Evolutionary conservation across 345 rosid genomes (phyloP).

Genomic region (Ceriops zippeliana): DNA sequence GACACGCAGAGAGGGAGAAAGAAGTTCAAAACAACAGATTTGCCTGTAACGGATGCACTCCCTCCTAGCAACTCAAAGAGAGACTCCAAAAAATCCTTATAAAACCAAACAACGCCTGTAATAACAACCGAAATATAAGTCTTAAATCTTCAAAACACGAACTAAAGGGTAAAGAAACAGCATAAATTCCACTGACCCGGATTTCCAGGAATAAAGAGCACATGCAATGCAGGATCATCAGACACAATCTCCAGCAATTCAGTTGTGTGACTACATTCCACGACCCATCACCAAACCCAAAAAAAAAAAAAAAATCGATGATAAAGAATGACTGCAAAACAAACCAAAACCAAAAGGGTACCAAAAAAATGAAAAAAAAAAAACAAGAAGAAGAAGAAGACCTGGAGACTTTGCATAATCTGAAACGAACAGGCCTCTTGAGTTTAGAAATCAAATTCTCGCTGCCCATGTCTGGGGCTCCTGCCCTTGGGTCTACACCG

Average conservation of each 20-base stretch:
- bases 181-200: conserved; percentile 12
- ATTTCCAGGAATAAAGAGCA: conserved; percentile 67
- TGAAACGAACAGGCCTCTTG: conserved; percentile 38
- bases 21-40: neutral
- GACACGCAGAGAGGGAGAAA: neutral
- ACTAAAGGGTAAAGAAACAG: neutral
- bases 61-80: conserved; percentile 60
- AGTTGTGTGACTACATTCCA: conserved; percentile 43
- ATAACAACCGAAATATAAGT: neutral
- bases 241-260: conserved; percentile 69
- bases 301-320: neutral
- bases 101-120: conserved; percentile 65
- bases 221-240: conserved; percentile 53
- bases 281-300: neutral
- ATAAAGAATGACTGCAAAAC: neutral
- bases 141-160: neutral
- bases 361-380: neutral
- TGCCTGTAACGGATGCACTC: conserved; percentile 44
- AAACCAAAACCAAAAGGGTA: neutral
- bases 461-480: conserved; percentile 39
- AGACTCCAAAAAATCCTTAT: conserved; percentile 76
- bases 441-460: conserved; percentile 26
- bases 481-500: neutral
- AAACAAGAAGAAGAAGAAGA: neutral
- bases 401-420: conserved; percentile 69